These are phyloP conservation scores for Diaporthe sp. DNA, from an alignment of 2,329 filamentous ascomycete genomes.

Conservation along the genomic window DNA sequence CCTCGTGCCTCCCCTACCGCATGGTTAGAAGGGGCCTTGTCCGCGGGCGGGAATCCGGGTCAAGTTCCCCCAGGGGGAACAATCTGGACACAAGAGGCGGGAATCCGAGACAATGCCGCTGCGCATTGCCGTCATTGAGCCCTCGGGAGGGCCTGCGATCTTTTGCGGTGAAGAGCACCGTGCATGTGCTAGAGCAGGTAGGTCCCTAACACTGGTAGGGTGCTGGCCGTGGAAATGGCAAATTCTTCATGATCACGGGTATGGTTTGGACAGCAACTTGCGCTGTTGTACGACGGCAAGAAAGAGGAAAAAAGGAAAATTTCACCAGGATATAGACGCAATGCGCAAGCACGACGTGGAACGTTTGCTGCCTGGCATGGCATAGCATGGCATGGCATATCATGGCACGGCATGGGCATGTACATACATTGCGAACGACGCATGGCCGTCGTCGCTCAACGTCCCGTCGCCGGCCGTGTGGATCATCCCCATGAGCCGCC, in stretches of 20 bases:
- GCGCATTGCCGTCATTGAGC: slow-evolving; percentile 20
- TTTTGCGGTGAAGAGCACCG: slow-evolving; percentile 30
- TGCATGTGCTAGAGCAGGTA: slow-evolving; percentile 6
- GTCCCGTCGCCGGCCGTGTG: slow-evolving; percentile 4
- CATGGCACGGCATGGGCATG: background rate
- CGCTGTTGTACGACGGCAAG: slow-evolving; percentile 21
- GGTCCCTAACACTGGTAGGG: background rate
- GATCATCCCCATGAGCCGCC: slow-evolving; percentile 20
- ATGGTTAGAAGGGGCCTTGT: background rate
- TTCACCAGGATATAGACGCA: slow-evolving; percentile 7
- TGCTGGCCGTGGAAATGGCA: slow-evolving; percentile 19
- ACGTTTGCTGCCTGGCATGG: slow-evolving; percentile 1
- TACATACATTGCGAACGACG: background rate
- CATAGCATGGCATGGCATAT: background rate
- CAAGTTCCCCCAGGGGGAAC: background rate
- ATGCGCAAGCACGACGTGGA: background rate
- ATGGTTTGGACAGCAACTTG: slow-evolving; percentile 3
- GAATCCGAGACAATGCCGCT: slow-evolving; percentile 26
- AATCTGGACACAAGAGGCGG: slow-evolving; percentile 20
- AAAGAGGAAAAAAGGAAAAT: background rate
- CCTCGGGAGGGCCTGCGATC: slow-evolving; percentile 2
- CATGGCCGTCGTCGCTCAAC: slow-evolving; percentile 17
- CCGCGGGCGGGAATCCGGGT: slow-evolving; percentile 19
- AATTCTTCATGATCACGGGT: slow-evolving; percentile 28
- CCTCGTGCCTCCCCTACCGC: background rate